phyloP scores from a whole-genome alignment of 768 basidiomycete species.

The Auriscalpium microsporum region DNA sequence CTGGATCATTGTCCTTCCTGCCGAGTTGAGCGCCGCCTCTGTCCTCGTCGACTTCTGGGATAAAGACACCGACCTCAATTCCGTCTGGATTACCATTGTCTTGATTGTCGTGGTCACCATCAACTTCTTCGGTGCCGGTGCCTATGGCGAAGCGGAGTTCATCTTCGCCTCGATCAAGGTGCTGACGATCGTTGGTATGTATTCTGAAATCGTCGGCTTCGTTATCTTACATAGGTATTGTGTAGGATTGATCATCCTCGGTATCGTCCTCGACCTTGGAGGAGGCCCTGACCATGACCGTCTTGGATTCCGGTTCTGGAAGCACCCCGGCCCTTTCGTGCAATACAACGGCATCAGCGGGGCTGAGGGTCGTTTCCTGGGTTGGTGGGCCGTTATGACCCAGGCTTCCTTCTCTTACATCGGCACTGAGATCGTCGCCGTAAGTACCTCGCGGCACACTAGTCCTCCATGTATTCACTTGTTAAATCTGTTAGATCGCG shows the following conservation, averaged over 20 bases:
- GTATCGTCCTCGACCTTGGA: slow-evolving; percentile 74
- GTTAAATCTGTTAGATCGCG: slow-evolving; percentile 49
- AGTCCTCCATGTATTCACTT: not conserved
- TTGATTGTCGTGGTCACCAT: slow-evolving; percentile 55
- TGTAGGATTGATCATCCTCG: slow-evolving; percentile 39
- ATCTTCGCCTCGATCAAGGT: slow-evolving; percentile 89
- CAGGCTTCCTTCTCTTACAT: slow-evolving; percentile 92
- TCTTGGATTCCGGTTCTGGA: slow-evolving; percentile 71
- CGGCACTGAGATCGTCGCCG: slow-evolving; percentile 90
- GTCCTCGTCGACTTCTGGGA: slow-evolving; percentile 75
- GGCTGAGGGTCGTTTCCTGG: slow-evolving; percentile 67
- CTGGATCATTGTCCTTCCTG: slow-evolving; percentile 61
- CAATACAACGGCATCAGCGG: slow-evolving; percentile 62
- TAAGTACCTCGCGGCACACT: slow-evolving; percentile 27
- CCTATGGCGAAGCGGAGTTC: slow-evolving; percentile 82
- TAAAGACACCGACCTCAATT: slow-evolving; percentile 42
- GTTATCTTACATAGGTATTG: slow-evolving; percentile 2
- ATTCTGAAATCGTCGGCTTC: slow-evolving; percentile 35
- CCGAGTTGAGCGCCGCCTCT: slow-evolving; percentile 67
- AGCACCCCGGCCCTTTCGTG: slow-evolving; percentile 79
- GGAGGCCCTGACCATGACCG: slow-evolving; percentile 80
- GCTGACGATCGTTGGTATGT: slow-evolving; percentile 59
- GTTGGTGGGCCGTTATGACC: slow-evolving; percentile 61
- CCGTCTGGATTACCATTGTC: slow-evolving; percentile 75
- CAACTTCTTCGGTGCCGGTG: slow-evolving; percentile 25